Base-by-base conservation (phyloP, 768 basidiomycete species). In the Tubosaeta sp. region DNA sequence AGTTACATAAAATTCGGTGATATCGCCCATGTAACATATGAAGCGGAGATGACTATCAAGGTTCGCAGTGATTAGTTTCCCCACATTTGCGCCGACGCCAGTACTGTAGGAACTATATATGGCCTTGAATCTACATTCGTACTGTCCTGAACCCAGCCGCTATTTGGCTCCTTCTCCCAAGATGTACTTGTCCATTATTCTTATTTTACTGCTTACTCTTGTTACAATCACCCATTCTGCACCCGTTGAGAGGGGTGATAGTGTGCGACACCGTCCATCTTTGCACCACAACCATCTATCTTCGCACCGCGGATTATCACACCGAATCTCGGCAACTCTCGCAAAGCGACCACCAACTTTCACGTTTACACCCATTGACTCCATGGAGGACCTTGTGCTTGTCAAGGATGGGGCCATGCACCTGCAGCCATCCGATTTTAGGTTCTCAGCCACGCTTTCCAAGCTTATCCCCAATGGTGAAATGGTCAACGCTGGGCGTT, bases 221-320 rank as follows among this genome's bases (percentile, higher is more conserved):
- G 31, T 46, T 39, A 38, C 29, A n/a, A 35, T 40, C 31, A 13
- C 47, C 13, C 16, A 31, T 0, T 46, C 54, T 30, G 47, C 32
- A 2, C 54, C 46, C 7, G 36, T 52, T 18, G 41, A 47, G 34
- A 47, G 46, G 41, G n/a, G 38, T 4, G 46, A 53, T 29, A 13
- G 31, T 22, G 10, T 6, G 6, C 31, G 13, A n/a, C 51, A 45
- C 18, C 31, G 43, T 45, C 18, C n/a, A 21, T 53, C 46, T n/a
- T 48, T 46, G n/a, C 46, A 13, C 35, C 35, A 34, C 11, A 22
- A 32, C 12, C 44, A 24, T 34, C 31, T 7, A 9, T 22, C 31
- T 45, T 32, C 24, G 31, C 38, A 41, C 22, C 47, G 16, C 6
- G 48, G 30, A 21, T 35, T 54, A 27, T 55, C 52, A 19, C 55